phyloP scores from a whole-genome alignment of 257 asterid genomes.

The Przewalskia tangutica region DNA sequence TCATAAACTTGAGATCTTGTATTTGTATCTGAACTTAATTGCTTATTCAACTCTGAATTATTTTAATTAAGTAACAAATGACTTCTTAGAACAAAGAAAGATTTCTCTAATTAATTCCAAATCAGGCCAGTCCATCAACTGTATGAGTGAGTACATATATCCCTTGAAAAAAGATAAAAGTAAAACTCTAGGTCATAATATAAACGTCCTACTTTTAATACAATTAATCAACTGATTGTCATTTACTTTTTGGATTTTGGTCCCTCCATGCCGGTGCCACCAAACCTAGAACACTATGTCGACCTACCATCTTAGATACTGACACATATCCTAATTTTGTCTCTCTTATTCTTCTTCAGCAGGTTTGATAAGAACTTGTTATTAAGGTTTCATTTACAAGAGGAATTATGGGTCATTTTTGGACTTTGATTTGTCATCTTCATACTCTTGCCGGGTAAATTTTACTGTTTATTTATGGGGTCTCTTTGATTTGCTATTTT shows the following conservation, averaged over 20 bases:
- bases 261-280: background rate
- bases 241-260: background rate
- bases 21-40: no score
- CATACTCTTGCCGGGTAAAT: conserved; percentile 33
- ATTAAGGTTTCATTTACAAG: background rate
- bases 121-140: background rate
- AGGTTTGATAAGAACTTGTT: background rate
- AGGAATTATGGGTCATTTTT: conserved; percentile 20
- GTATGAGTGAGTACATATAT: background rate
- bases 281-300: background rate
- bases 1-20: no score
- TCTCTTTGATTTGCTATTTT: background rate
- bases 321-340: background rate
- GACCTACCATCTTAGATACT: background rate
- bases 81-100: no score
- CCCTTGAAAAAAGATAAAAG: background rate
- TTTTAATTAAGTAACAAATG: no score
- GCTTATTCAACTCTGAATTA: no score
- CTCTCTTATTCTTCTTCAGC: background rate
- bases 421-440: conserved; percentile 26
- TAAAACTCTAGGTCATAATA: background rate
- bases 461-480: background rate
- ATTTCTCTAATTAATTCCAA: background rate
- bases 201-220: background rate
- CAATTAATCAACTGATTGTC: background rate